Evolutionary conservation across 202 grass and related monocot genomes (phyloP).

Genomic region (Cymbopogon flexuosus): DNA sequence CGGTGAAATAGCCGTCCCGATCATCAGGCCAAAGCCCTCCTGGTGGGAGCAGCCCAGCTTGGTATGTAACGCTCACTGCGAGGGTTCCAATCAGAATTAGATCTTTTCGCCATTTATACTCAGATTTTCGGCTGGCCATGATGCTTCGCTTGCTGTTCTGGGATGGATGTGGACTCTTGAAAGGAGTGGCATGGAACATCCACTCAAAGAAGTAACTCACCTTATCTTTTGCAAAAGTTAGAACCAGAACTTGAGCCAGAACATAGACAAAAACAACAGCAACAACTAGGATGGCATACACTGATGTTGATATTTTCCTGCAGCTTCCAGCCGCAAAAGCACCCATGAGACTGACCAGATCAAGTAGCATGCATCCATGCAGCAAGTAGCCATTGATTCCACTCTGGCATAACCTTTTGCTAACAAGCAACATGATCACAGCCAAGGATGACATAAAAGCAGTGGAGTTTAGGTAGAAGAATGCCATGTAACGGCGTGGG

Average conservation of each 20-base stretch:
- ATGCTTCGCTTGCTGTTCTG: neutral
- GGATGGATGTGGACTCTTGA: constrained; percentile 8
- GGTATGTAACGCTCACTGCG: constrained; percentile 45
- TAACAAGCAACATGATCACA: constrained; percentile 68
- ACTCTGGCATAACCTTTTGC: constrained; percentile 34
- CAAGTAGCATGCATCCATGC: constrained; percentile 39
- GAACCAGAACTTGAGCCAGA: constrained; percentile 20
- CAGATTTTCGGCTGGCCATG: neutral
- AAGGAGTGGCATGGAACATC: constrained; percentile 6
- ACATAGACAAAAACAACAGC: constrained; percentile 42
- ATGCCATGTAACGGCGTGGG: constrained; percentile 37
- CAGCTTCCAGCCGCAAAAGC: constrained; percentile 61
- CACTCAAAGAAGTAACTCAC: constrained; percentile 1
- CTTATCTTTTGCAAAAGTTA: constrained; percentile 29
- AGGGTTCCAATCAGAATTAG: constrained; percentile 48
- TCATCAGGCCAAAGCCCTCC: constrained; percentile 47
- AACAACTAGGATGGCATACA: constrained; percentile 51
- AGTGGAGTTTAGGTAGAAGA: constrained; percentile 62
- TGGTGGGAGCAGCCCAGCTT: constrained; percentile 46
- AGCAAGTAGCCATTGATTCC: constrained; percentile 34
- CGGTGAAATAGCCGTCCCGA: constrained; percentile 28
- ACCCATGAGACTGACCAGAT: constrained; percentile 64
- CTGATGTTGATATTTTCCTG: constrained; percentile 31
- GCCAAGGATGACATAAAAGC: constrained; percentile 63
- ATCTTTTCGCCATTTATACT: constrained; percentile 52